Evolutionary conservation across 345 rosid species (phyloP).

Genomic region (Sapria himalayana): DNA sequence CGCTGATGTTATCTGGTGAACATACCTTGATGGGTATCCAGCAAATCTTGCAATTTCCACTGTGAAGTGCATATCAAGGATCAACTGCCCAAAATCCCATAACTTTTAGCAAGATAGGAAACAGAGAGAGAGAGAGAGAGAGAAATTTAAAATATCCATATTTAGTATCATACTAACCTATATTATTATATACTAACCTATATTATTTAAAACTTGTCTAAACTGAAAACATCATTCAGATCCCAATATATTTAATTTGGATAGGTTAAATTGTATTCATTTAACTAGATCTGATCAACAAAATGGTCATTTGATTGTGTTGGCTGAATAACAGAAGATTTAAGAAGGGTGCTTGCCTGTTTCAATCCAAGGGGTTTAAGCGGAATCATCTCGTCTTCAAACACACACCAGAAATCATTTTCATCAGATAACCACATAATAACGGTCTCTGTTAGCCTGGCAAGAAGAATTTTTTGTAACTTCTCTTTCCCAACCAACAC

Average conservation of each 20-base stretch:
- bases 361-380: constrained; percentile 64
- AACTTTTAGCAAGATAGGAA: not conserved
- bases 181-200: too few relatives aligned
- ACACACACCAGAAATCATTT: constrained; percentile 84
- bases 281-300: too few relatives aligned
- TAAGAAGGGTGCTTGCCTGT: too few relatives aligned
- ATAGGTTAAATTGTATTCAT: too few relatives aligned
- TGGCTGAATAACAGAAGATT: too few relatives aligned
- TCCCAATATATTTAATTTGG: too few relatives aligned
- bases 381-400: constrained; percentile 59
- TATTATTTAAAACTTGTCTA: too few relatives aligned
- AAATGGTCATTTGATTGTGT: too few relatives aligned
- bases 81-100: constrained; percentile 56
- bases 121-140: not conserved
- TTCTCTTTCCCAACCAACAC: constrained; percentile 77
- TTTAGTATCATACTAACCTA: too few relatives aligned
- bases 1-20: constrained; percentile 69
- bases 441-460: constrained; percentile 89
- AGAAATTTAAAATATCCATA: too few relatives aligned
- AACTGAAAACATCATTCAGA: too few relatives aligned
- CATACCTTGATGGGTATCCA: constrained; percentile 68
- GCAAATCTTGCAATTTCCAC: constrained; percentile 95
- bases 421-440: constrained; percentile 88
- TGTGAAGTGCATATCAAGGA: constrained; percentile 98
- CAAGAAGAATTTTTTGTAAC: constrained; percentile 75